Base-by-base conservation (phyloP, 192 early-diverging fungal species). In the Dissophora ornata region DNA sequence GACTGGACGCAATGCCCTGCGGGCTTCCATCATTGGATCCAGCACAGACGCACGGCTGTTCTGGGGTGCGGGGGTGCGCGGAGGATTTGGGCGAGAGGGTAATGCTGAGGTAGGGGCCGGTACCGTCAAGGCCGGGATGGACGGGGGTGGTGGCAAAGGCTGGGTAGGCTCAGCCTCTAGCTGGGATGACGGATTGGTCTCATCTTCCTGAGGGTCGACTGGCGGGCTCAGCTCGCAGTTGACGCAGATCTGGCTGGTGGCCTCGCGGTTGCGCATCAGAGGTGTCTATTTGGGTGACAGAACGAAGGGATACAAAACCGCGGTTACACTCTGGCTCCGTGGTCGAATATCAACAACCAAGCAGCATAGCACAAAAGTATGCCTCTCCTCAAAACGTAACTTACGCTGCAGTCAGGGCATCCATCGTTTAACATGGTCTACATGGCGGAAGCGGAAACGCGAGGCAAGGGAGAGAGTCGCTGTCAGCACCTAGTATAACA, bases 361-460 rank as follows among this genome's bases (percentile, higher is more conserved):
- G n/a, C n/a, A n/a, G n/a, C n/a, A n/a, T n/a, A n/a, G n/a, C n/a
- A n/a, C n/a, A n/a, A n/a, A n/a, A n/a, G n/a, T n/a, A n/a, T n/a
- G n/a, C n/a, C n/a, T n/a, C n/a, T n/a, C n/a, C n/a, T n/a, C n/a
- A n/a, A 51, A 51, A 29, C 8, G 26, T 12, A 18, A 57, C 71
- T 59, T 74, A 74, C 71, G 47, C 65, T 65, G 71, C 71, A 74
- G 24, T 74, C 71, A 25, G 71, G 71, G 30, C 71, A 74, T 16
- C 71, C 71, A 15, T 74, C 71, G 29, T 74, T 74, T 10, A 74
- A 30, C 62, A 74, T 57, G 9, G 62, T 34, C 71, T 74, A 45
- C 12, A 9, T 9, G 12, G 5, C 36, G 36, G 5, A 5, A 12
- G 36, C 36, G 36, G 52, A 29, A 13, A 34, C 30, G 22, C 21